phyloP scores from a whole-genome alignment of 306 rosid species.

The Acacia melanoxylon region DNA sequence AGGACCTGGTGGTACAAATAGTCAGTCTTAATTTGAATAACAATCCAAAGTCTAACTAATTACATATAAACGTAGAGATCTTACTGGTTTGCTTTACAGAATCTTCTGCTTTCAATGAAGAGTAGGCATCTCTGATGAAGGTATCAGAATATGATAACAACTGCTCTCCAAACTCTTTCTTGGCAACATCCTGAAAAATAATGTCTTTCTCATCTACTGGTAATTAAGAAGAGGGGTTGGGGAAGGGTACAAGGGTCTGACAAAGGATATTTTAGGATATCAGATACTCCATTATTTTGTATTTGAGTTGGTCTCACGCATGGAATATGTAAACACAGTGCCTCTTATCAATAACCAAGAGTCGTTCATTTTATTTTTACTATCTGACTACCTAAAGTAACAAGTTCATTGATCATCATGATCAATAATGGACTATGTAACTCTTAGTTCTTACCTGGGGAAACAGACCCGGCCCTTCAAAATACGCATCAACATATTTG shows the following conservation, averaged over 20 bases:
- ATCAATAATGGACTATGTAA: neutral
- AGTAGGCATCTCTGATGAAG: constrained; percentile 25
- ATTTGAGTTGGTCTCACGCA: too few species aligned
- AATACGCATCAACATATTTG: constrained; percentile 65
- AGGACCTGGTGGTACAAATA: constrained; percentile 38
- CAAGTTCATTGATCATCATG: neutral
- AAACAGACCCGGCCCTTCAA: constrained; percentile 53
- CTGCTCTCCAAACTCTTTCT: constrained; percentile 60
- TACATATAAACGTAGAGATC: constrained; percentile 19
- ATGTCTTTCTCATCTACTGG: neutral
- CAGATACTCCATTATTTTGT: too few species aligned
- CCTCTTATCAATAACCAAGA: too few species aligned
- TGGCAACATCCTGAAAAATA: constrained; percentile 57
- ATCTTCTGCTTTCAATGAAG: constrained; percentile 46
- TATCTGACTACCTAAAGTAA: too few species aligned
- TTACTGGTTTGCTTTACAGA: constrained; percentile 45
- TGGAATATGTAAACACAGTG: too few species aligned
- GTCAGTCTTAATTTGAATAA: constrained; percentile 4
- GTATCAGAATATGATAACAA: constrained; percentile 53
- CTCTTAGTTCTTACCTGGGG: constrained; percentile 62
- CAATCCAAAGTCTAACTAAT: neutral
- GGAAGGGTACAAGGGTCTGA: neutral
- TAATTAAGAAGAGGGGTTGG: neutral
- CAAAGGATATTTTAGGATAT: too few species aligned
- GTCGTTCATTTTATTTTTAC: too few species aligned